Conservation (phyloP, 2,329 filamentous ascomycete species). For the Cladophialophora yegresii region DNA sequence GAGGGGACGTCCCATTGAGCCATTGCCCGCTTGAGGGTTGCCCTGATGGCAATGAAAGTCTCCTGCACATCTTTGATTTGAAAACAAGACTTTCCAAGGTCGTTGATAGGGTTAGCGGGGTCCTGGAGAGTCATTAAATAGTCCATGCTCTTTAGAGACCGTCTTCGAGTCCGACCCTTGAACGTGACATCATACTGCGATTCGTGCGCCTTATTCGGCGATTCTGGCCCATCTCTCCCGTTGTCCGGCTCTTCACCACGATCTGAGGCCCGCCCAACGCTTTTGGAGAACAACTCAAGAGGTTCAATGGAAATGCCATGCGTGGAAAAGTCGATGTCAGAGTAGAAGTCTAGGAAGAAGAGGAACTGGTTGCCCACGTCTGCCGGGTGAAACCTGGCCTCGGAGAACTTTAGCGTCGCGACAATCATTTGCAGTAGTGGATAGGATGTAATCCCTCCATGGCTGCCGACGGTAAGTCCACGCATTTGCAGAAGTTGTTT, state of each 20-base stretch:
- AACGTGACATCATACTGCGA: not conserved
- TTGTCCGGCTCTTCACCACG: slow-evolving; percentile 9
- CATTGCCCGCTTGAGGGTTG: slow-evolving; percentile 28
- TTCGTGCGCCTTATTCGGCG: not conserved
- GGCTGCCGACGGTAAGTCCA: slow-evolving; percentile 51
- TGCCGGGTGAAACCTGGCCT: slow-evolving; percentile 39
- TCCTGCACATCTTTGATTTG: slow-evolving; percentile 54
- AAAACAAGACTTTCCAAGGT: slow-evolving; percentile 54
- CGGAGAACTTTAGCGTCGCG: slow-evolving; percentile 53
- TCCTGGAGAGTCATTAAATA: slow-evolving; percentile 59
- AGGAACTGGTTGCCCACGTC: slow-evolving; percentile 50
- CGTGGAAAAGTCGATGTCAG: slow-evolving; percentile 48
- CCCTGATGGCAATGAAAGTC: slow-evolving; percentile 42
- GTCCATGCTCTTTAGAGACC: slow-evolving; percentile 5
- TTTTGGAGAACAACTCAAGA: slow-evolving; percentile 48
- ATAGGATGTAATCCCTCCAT: slow-evolving; percentile 57
- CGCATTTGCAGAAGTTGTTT: slow-evolving; percentile 56
- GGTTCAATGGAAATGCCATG: slow-evolving; percentile 56
- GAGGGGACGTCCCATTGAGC: slow-evolving; percentile 21
- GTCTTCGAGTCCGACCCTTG: slow-evolving; percentile 2
- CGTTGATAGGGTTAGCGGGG: slow-evolving; percentile 59
- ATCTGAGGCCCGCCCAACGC: slow-evolving; percentile 7
- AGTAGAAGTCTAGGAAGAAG: slow-evolving; percentile 55
- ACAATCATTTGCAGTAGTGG: slow-evolving; percentile 60
- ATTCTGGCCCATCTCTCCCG: not conserved